These are phyloP conservation scores for Daldinia concentrica DNA, from an alignment of 495 filamentous ascomycete genomes.

Conservation along the genomic window DNA sequence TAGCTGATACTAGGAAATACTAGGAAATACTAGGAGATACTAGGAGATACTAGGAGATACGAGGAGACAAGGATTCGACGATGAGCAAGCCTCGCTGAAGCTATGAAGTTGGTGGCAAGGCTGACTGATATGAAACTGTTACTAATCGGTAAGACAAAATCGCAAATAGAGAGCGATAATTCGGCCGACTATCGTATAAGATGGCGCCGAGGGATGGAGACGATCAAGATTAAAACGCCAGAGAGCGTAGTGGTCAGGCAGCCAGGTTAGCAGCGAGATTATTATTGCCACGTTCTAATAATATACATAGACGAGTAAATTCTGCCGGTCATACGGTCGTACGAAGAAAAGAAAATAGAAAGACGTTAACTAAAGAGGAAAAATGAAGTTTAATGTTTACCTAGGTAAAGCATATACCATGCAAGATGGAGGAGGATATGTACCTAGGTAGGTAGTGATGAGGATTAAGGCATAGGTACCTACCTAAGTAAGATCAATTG, in stretches of 20 bases:
- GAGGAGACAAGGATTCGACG: conserved; percentile 24
- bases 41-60: too few relatives aligned
- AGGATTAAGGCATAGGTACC: too few relatives aligned
- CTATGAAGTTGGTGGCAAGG: conserved; percentile 29
- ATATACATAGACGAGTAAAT: background rate
- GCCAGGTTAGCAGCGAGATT: background rate
- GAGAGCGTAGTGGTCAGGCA: background rate
- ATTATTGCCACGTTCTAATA: conserved; percentile 28
- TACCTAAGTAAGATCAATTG: background rate
- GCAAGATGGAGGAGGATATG: too few relatives aligned
- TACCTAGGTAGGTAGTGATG: too few relatives aligned
- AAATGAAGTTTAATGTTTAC: too few relatives aligned
- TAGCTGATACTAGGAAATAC: too few relatives aligned
- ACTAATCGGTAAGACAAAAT: conserved; percentile 14
- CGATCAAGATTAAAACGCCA: background rate
- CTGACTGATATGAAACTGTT: conserved; percentile 12
- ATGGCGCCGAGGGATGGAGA: conserved; percentile 23
- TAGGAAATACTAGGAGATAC: too few relatives aligned
- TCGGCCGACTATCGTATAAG: conserved; percentile 5
- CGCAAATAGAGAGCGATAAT: background rate
- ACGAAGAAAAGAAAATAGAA: conserved; percentile 1
- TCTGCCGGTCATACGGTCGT: background rate
- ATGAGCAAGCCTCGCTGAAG: conserved; percentile 28
- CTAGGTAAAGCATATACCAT: too few relatives aligned
- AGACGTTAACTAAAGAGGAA: too few relatives aligned